Percentiles rank a stretch among this genome's conserved stretches.
These are phyloP conservation scores for Apiospora saccharicola DNA, from an alignment of 2,329 filamentous ascomycete genomes.

Conservation along the genomic window DNA sequence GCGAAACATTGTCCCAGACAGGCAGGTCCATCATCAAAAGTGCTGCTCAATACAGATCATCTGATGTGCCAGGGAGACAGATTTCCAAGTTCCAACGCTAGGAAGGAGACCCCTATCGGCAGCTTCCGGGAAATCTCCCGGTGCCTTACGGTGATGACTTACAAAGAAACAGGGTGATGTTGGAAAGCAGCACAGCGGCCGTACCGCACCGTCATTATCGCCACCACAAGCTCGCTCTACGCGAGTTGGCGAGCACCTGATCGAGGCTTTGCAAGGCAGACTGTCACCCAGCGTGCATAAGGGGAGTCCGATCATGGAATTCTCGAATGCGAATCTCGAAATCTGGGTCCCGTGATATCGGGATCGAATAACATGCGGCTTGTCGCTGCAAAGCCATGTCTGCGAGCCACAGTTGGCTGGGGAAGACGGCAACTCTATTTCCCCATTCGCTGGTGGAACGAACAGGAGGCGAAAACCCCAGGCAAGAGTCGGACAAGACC, in stretches of 20 bases:
- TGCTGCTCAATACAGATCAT: not conserved
- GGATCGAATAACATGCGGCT: not conserved
- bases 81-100: not conserved
- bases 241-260: not conserved
- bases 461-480: constrained; percentile 26
- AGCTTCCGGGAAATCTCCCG: not conserved
- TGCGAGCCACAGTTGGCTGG: not conserved
- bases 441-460: constrained; percentile 22
- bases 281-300: not conserved
- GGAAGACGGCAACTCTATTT: not conserved
- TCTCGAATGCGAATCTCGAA: constrained; percentile 3
- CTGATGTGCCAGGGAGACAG: not conserved
- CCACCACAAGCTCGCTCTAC: not conserved
- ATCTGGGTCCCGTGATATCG: not conserved
- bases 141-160: not conserved
- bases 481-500: not conserved
- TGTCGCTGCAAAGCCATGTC: not conserved
- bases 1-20: not conserved
- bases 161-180: not conserved
- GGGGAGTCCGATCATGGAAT: not conserved
- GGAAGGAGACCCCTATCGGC: not conserved
- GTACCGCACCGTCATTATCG: not conserved
- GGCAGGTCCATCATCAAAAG: not conserved
- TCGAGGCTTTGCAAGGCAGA: constrained; percentile 12
- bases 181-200: not conserved